Base-by-base conservation (phyloP, 805 yeast species). In the Wilhelminamyces savonicus region DNA sequence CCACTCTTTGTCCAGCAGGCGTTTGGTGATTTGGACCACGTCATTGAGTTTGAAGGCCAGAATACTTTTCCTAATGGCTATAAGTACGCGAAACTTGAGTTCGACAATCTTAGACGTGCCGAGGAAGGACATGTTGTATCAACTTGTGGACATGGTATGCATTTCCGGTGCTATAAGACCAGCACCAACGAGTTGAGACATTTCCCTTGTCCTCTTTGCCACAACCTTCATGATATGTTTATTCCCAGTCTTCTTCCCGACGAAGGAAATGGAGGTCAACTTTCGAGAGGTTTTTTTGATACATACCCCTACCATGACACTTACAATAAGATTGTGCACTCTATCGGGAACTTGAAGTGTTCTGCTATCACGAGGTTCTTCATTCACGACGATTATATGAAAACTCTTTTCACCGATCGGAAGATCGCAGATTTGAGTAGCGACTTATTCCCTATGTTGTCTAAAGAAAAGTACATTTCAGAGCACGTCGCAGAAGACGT, bases 111-210 rank as follows among this genome's bases (percentile, higher is more conserved):
- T n/a, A n/a, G n/a, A n/a, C n/a, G n/a, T n/a, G 16, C 12, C n/a
- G 7, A 13, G 4, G 13, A 25, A 10, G 25, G 29, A 13, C 11
- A 29, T 16, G 61, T 67, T 8, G 52, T 66, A 4, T 50, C 62
- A 3, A 61, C 70, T 10, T 74, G 80, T 56, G 67, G 72, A 2
- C 80, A 74, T 46, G 71, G 69, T 3, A 62, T 72, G 59, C 80
- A 74, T 43, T 57, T 50, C 34, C 39, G 46, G 20, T 74, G 80
- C 41, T 69, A 57, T 36, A 38, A 44, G 9, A 44, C 53, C 24
- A 51, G 41, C 7, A 20, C 4, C 14, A 23, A 23, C 24, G 24
- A 40, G 26, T 44, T 37, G 35, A 40, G 27, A 15, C 42, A 56
- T 23, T 59, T 56, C 31, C 52, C 61, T 3, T 74, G 79, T 44